These are phyloP conservation scores for Cystoderma amianthinum DNA, from an alignment of 768 basidiomycete genomes.

Conservation along the genomic window DNA sequence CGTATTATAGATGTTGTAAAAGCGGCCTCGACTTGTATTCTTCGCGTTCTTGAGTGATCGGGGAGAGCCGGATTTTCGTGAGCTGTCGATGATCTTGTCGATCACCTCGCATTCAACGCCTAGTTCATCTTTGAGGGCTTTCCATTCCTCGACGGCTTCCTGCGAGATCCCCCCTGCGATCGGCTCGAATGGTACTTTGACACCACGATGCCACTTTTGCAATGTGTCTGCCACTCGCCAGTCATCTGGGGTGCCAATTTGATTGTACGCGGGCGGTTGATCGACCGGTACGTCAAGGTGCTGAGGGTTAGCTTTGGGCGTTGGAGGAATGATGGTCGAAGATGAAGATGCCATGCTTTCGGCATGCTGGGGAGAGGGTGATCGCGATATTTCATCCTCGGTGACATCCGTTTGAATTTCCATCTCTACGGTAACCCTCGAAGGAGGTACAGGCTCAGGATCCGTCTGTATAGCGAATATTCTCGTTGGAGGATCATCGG, in stretches of 20 bases:
- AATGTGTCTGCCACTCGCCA: slow-evolving; percentile 52
- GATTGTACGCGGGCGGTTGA: slow-evolving; percentile 70
- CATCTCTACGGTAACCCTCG: slow-evolving; percentile 39
- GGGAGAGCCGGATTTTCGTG: slow-evolving; percentile 12
- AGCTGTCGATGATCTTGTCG: slow-evolving; percentile 54
- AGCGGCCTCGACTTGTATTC: slow-evolving; percentile 36
- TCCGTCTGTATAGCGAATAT: slow-evolving; percentile 24
- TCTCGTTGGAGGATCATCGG: slow-evolving; percentile 30
- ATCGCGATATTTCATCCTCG: slow-evolving; percentile 31
- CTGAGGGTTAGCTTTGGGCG: slow-evolving; percentile 43
- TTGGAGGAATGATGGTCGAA: slow-evolving; percentile 65
- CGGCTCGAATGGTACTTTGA: slow-evolving; percentile 34
- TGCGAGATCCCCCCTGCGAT: slow-evolving; percentile 53
- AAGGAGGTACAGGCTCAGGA: slow-evolving; percentile 24
- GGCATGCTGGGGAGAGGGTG: slow-evolving; percentile 40
- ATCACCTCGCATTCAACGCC: slow-evolving; percentile 74
- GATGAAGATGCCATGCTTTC: slow-evolving; percentile 69
- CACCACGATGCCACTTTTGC: slow-evolving; percentile 66
- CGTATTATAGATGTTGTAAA: slow-evolving; percentile 87
- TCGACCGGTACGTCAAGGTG: slow-evolving; percentile 31
- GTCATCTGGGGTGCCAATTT: slow-evolving; percentile 48
- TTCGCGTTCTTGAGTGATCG: slow-evolving; percentile 10
- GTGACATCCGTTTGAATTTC: slow-evolving; percentile 59
- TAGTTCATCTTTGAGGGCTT: slow-evolving; percentile 69
- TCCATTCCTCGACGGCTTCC: slow-evolving; percentile 72